A percentile compares a stretch with the other conserved stretches of the same genome.
Evolutionary conservation across 495 filamentous ascomycete species (phyloP).

Genomic region (Aspergillus nidulans): DNA sequence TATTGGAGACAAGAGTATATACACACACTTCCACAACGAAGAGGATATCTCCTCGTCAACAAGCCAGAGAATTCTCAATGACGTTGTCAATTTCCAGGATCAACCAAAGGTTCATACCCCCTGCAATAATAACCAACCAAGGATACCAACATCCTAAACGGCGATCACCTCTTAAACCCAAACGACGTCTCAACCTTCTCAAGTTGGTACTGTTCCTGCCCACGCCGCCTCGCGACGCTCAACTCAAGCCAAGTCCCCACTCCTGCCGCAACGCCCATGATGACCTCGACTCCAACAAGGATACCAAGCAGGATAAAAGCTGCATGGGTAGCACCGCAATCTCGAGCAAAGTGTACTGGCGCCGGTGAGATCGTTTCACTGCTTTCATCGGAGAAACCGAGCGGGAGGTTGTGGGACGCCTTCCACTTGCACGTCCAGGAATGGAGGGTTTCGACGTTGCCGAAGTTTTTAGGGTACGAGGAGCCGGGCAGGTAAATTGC

Average conservation of each 20-base stretch:
- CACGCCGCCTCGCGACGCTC: constrained; percentile 32
- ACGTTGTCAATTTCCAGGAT: constrained; percentile 1
- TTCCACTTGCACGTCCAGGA: constrained; percentile 54
- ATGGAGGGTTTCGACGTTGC: constrained; percentile 40
- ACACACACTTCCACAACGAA: too few species aligned
- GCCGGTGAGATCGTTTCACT: constrained; percentile 11
- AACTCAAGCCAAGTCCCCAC: constrained; percentile 39
- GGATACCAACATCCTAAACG: too few species aligned
- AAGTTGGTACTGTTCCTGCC: constrained; percentile 20
- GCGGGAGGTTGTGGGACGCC: constrained; percentile 1
- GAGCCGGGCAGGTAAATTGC: constrained; percentile 40
- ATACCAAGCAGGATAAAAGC: constrained; percentile 39
- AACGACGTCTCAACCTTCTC: constrained; percentile 31
- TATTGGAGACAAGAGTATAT: too few species aligned
- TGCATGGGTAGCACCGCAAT: constrained; percentile 38
- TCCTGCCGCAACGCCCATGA: constrained; percentile 37
- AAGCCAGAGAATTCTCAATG: too few species aligned
- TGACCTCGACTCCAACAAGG: constrained; percentile 40
- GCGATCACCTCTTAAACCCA: constrained; percentile 7
- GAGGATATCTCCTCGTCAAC: too few species aligned
- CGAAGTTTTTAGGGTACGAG: constrained; percentile 32
- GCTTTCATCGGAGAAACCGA: background rate
- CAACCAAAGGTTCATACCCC: background rate
- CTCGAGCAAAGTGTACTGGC: constrained; percentile 38
- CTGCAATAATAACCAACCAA: too few species aligned